phyloP scores from a whole-genome alignment of 768 basidiomycete genomes.

The Lepiota venenata region DNA sequence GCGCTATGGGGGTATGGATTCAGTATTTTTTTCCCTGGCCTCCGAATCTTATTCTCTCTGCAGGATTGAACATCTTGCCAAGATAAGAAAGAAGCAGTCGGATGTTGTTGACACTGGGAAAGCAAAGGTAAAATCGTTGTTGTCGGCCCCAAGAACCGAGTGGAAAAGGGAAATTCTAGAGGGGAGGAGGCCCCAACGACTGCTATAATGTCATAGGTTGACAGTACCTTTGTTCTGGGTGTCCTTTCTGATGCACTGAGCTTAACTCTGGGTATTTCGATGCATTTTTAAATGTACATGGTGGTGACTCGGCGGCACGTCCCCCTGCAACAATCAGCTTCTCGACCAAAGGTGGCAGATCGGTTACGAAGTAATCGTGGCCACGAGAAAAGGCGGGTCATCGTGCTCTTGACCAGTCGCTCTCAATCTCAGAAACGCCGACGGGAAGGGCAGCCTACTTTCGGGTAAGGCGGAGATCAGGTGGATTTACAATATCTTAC shows the following conservation, averaged over 20 bases:
- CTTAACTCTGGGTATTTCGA: too few relatives aligned
- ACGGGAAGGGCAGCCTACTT: slow-evolving; percentile 60
- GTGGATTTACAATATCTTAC: slow-evolving; percentile 30
- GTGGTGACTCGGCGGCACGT: not conserved
- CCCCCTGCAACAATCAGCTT: not conserved
- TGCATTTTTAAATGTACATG: too few relatives aligned
- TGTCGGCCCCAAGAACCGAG: slow-evolving; percentile 13
- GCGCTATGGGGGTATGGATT: slow-evolving; percentile 49
- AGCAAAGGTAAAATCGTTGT: slow-evolving; percentile 25
- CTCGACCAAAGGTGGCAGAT: not conserved
- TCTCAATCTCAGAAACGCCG: slow-evolving; percentile 62
- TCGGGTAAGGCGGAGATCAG: not conserved
- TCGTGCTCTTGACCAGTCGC: slow-evolving; percentile 66
- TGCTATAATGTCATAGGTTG: too few relatives aligned
- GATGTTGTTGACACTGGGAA: slow-evolving; percentile 27
- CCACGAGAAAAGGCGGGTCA: not conserved
- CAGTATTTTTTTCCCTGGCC: not conserved
- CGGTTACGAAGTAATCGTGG: not conserved
- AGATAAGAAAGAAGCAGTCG: slow-evolving; percentile 39
- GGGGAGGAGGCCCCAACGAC: slow-evolving; percentile 12
- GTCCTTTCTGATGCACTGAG: not conserved
- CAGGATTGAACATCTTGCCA: slow-evolving; percentile 45
- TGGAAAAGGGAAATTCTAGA: slow-evolving; percentile 32
- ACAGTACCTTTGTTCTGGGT: too few relatives aligned
- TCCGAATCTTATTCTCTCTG: not conserved